Evolutionary conservation across 2,329 filamentous ascomycete genomes (phyloP), one percentile per base, ranked within the genome.

Genomic region (Nannizzia gypsea): DNA sequence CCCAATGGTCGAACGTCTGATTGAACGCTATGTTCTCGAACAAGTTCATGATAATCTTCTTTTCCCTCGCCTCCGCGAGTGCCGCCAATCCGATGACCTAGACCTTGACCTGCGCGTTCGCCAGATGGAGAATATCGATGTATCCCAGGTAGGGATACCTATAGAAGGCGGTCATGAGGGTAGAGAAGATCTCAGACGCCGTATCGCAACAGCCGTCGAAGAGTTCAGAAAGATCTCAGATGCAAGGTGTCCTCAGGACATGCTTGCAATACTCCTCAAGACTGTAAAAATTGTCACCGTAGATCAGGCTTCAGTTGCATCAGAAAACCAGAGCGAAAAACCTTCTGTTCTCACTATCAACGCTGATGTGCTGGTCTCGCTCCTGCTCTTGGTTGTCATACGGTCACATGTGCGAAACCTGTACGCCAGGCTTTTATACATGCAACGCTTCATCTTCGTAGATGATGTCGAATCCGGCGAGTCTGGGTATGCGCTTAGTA

Each of bases 381-480:
- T 99, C 61, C 80, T 99, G 13, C 79, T 99, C 20, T 85, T 95
- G 63, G 90, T 99, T 15, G 88, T 99, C 9, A 97, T 99, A 62
- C 83, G 92, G 63, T 89, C 92, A 9, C 88, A 93, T 62, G 85
- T 95, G 26, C 85, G 88, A 61, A 87, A 96, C 72, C 78, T 99
- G 6, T 89, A 96, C 67, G 90, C 93, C 2, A 83, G 92, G 20
- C 77, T 99, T 54, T 80, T 88, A n/a, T 99, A 97, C 71, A 96
- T 97, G 80, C 88, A 92, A 48, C 90, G 95, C 68, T 99, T 96
- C 69, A 93, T 96, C 65, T 99, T 96, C 73, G 91, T 96, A 57
- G 93, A 97, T 67, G 93, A 99, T 73, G 90, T 99, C 6, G 93
- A 99, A 65, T 95, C 85, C 63, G 93, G 93, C 56, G 93, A 99